phyloP scores from a whole-genome alignment of 805 yeast genomes.

The Spathaspora boniae region DNA sequence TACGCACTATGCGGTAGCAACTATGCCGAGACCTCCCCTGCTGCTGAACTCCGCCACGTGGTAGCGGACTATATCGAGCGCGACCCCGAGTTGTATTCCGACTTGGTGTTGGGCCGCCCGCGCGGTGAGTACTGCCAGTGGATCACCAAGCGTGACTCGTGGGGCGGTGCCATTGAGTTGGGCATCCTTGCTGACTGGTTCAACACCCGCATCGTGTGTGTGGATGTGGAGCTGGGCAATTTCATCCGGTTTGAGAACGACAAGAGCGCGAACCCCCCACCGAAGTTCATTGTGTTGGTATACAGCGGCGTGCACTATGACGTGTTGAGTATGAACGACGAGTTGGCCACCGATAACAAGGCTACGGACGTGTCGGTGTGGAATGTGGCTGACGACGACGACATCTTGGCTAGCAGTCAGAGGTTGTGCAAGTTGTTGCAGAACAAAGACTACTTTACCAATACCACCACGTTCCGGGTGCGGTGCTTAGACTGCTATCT shows the following conservation, averaged over 20 bases:
- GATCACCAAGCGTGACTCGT: slow-evolving; percentile 57
- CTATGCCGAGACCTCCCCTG: slow-evolving; percentile 39
- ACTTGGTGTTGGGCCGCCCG: slow-evolving; percentile 54
- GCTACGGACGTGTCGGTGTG: slow-evolving; percentile 42
- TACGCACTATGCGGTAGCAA: slow-evolving; percentile 39
- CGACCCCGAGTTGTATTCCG: slow-evolving; percentile 43
- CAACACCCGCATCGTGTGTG: slow-evolving; percentile 50
- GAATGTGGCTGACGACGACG: slow-evolving; percentile 31
- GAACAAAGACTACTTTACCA: slow-evolving; percentile 56
- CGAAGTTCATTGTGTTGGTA: slow-evolving; percentile 48
- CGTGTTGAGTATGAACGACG: slow-evolving; percentile 41
- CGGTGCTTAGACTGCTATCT: slow-evolving; percentile 55
- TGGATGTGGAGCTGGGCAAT: slow-evolving; percentile 62
- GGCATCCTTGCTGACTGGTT: slow-evolving; percentile 56
- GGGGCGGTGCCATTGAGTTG: slow-evolving; percentile 86
- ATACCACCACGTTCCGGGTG: slow-evolving; percentile 56
- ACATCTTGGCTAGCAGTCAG: slow-evolving; percentile 15
- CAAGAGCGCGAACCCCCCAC: slow-evolving; percentile 27
- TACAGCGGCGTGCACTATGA: slow-evolving; percentile 78
- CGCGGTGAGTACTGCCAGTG: slow-evolving; percentile 51
- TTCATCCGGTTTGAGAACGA: slow-evolving; percentile 48
- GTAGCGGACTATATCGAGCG: slow-evolving; percentile 45
- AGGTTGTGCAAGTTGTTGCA: slow-evolving; percentile 45
- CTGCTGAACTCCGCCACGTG: slow-evolving; percentile 47
- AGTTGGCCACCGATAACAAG: slow-evolving; percentile 18